These are phyloP conservation scores for Epichloe gansuensis DNA, from an alignment of 2,329 filamentous ascomycete genomes.

Conservation along the genomic window DNA sequence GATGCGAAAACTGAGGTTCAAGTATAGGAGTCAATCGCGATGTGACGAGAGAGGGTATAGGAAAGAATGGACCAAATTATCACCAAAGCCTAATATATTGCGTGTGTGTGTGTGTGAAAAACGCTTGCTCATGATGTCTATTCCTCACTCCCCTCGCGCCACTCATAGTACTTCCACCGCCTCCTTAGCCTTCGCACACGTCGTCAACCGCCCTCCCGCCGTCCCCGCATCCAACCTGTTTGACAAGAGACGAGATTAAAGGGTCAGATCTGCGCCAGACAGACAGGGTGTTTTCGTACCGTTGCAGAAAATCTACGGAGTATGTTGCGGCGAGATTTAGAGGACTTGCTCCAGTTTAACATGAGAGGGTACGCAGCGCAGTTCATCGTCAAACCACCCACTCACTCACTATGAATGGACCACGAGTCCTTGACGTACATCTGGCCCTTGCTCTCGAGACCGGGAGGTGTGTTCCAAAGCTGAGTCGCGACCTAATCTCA, in stretches of 20 bases:
- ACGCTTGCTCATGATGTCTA: not conserved
- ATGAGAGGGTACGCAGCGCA: too few relatives aligned
- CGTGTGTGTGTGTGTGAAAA: not conserved
- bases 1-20: too few relatives aligned
- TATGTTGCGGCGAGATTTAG: not conserved
- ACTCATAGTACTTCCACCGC: conserved; percentile 43
- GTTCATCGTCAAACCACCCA: not conserved
- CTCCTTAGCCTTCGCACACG: conserved; percentile 40
- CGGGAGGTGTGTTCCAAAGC: conserved; percentile 54
- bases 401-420: conserved; percentile 35
- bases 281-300: conserved; percentile 13
- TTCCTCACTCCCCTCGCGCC: conserved; percentile 23
- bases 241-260: conserved; percentile 6
- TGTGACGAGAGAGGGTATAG: not conserved
- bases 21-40: not conserved
- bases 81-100: not conserved
- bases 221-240: conserved; percentile 30
- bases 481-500: conserved; percentile 40
- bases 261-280: conserved; percentile 8
- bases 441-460: conserved; percentile 44
- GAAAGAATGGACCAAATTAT: not conserved
- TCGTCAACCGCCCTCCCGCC: conserved; percentile 37
- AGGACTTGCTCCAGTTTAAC: too few relatives aligned
- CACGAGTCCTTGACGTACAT: conserved; percentile 43
- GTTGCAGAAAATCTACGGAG: conserved; percentile 31